Percentiles rank a stretch among this genome's conserved stretches.
phyloP scores from a whole-genome alignment of 257 asterid species.

The Thymus mandschuricus region DNA sequence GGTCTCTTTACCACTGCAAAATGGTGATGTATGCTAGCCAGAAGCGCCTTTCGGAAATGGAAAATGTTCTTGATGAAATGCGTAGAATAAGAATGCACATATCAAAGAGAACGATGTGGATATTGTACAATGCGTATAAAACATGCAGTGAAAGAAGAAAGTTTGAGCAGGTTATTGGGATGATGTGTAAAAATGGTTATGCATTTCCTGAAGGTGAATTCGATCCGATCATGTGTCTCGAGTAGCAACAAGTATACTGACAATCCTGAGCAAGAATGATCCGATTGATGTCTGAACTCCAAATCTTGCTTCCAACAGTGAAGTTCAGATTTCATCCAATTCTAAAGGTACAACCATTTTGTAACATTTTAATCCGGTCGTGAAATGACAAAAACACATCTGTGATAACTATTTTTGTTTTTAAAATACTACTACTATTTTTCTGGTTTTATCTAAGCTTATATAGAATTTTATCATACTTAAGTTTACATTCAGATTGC shows the following conservation, averaged over 20 bases:
- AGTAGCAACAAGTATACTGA: constrained; percentile 5
- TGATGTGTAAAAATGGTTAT: constrained; percentile 74
- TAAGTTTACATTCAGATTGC: too few relatives aligned
- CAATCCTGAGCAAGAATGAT: constrained; percentile 32
- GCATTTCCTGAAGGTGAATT: constrained; percentile 36
- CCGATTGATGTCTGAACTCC: constrained; percentile 6
- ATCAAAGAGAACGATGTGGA: constrained; percentile 66
- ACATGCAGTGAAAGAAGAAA: constrained; percentile 54
- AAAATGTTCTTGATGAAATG: constrained; percentile 78
- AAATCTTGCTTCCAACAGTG: too few relatives aligned
- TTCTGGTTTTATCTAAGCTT: too few relatives aligned
- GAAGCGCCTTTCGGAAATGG: constrained; percentile 84
- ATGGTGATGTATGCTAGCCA: constrained; percentile 78
- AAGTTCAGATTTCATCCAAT: too few relatives aligned
- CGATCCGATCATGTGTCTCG: constrained; percentile 25
- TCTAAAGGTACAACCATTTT: too few relatives aligned
- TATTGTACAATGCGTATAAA: constrained; percentile 56
- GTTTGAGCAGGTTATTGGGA: constrained; percentile 64
- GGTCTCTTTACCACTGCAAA: constrained; percentile 82
- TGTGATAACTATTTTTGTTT: too few relatives aligned
- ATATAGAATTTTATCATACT: too few relatives aligned
- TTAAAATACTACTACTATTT: too few relatives aligned
- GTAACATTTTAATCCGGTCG: too few relatives aligned
- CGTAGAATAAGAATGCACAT: constrained; percentile 48
- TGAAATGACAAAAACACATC: too few relatives aligned